Percentiles rank a stretch among this genome's conserved stretches.
Conservation (phyloP, 2,329 filamentous ascomycete species). For the Botrytis tulipae region DNA sequence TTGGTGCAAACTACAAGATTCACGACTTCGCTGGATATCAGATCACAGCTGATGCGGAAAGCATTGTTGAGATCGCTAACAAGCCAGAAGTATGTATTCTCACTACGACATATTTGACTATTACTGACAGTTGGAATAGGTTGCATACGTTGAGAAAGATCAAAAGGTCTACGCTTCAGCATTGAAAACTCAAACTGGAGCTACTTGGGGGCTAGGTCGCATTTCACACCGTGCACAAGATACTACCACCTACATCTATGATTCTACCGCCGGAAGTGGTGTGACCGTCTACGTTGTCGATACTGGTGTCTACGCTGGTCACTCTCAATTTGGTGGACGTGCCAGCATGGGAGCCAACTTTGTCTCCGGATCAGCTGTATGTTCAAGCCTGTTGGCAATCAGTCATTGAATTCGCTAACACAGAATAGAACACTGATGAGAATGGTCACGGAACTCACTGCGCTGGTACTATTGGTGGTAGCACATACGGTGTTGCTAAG, state of each 20-base stretch:
- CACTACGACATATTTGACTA: not conserved
- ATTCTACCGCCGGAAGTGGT: constrained; percentile 37
- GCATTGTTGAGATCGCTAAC: constrained; percentile 35
- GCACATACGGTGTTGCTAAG: constrained; percentile 45
- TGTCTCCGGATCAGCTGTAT: constrained; percentile 32
- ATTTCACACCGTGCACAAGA: constrained; percentile 35
- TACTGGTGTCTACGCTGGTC: constrained; percentile 39
- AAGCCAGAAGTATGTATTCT: constrained; percentile 32
- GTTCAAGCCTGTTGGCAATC: constrained; percentile 21
- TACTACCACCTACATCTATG: constrained; percentile 38
- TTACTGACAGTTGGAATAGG: constrained; percentile 21
- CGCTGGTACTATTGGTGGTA: constrained; percentile 40
- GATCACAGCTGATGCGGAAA: constrained; percentile 31
- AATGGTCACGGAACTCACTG: constrained; percentile 46
- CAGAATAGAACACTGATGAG: constrained; percentile 38
- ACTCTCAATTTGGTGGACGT: constrained; percentile 41
- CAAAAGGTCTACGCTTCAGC: constrained; percentile 37
- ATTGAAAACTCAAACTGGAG: constrained; percentile 30
- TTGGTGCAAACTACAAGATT: constrained; percentile 35
- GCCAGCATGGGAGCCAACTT: constrained; percentile 40
- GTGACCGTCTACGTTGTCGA: constrained; percentile 41
- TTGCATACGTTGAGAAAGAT: constrained; percentile 37
- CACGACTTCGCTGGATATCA: constrained; percentile 34
- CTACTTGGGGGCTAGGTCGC: constrained; percentile 39
- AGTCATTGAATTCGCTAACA: constrained; percentile 11